Evolutionary conservation across 345 rosid species (phyloP).

Genomic region (Raphanus sativus): DNA sequence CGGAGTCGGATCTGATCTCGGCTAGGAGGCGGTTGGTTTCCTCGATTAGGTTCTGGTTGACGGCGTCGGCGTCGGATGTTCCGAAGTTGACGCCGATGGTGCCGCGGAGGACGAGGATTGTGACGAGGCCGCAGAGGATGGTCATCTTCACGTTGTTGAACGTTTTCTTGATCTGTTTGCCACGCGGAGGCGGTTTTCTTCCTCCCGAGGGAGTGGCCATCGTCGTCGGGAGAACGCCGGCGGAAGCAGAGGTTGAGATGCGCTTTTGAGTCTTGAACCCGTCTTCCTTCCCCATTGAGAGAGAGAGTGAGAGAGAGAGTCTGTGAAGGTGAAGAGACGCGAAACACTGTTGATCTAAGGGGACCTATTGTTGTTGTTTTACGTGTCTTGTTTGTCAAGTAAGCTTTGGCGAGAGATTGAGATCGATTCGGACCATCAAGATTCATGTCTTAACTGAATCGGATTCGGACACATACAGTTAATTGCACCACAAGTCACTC

Average conservation of each 20-base stretch:
- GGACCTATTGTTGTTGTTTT: constrained; percentile 12
- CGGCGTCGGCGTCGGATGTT: constrained; percentile 70
- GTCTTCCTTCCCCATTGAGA: constrained; percentile 57
- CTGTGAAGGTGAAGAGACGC: not conserved
- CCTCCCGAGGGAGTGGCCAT: constrained; percentile 44
- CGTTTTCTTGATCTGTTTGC: constrained; percentile 84
- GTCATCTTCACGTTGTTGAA: constrained; percentile 93
- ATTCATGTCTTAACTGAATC: not conserved
- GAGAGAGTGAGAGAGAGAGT: not conserved
- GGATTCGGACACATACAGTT: not conserved
- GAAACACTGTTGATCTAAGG: constrained; percentile 18
- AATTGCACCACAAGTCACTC: not conserved
- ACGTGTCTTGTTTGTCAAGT: constrained; percentile 6
- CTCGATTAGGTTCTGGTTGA: constrained; percentile 71
- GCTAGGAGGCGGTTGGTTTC: constrained; percentile 83
- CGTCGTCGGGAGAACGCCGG: constrained; percentile 46
- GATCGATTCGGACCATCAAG: constrained; percentile 14
- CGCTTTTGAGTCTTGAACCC: constrained; percentile 65
- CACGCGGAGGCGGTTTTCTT: constrained; percentile 45
- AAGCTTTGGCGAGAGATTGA: not conserved
- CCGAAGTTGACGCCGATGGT: constrained; percentile 81
- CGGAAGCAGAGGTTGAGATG: constrained; percentile 39
- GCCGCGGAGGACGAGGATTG: constrained; percentile 92
- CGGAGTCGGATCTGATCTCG: constrained; percentile 88
- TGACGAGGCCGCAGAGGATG: constrained; percentile 86